These are phyloP conservation scores for Strobilomyces confusus DNA, from an alignment of 768 basidiomycete genomes.

Conservation along the genomic window DNA sequence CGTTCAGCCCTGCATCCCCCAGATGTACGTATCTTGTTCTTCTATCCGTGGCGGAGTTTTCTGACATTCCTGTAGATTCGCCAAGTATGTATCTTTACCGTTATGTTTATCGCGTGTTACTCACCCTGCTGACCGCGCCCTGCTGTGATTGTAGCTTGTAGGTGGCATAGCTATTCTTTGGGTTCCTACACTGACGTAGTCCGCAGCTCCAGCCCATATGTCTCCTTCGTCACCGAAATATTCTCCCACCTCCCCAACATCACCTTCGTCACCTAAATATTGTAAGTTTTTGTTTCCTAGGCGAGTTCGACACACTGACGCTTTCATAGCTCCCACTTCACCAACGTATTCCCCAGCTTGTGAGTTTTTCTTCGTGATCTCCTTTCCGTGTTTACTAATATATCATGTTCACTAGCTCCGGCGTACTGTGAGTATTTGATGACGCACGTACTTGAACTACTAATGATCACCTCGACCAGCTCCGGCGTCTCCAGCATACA, in stretches of 20 bases:
- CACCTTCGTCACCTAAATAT: conserved; percentile 90
- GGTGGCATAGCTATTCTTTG: conserved; percentile 26
- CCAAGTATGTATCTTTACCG: conserved; percentile 56
- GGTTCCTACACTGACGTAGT: conserved; percentile 6
- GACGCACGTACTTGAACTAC: background rate
- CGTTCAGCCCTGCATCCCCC: too few relatives aligned
- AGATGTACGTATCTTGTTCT: conserved; percentile 53
- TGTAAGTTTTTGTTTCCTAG: conserved; percentile 46
- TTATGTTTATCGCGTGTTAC: conserved; percentile 13
- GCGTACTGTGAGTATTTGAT: conserved; percentile 61
- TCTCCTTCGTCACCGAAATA: conserved; percentile 92
- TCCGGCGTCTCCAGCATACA: conserved; percentile 83
- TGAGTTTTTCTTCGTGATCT: conserved; percentile 38
- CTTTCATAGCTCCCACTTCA: conserved; percentile 68
- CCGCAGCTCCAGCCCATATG: conserved; percentile 68
- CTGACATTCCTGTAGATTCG: conserved; percentile 49
- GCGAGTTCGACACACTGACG: conserved; percentile 4
- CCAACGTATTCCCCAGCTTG: conserved; percentile 87
- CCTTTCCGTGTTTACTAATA: conserved; percentile 2
- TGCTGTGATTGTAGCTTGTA: conserved; percentile 51
- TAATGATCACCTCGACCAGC: conserved; percentile 39
- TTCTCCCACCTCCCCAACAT: conserved; percentile 90
- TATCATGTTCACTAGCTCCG: conserved; percentile 46
- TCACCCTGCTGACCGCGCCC: conserved; percentile 16
- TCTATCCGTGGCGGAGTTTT: background rate